phyloP scores from a whole-genome alignment of 1,139 yeast genomes.

The Taphrina wiesneri region DNA sequence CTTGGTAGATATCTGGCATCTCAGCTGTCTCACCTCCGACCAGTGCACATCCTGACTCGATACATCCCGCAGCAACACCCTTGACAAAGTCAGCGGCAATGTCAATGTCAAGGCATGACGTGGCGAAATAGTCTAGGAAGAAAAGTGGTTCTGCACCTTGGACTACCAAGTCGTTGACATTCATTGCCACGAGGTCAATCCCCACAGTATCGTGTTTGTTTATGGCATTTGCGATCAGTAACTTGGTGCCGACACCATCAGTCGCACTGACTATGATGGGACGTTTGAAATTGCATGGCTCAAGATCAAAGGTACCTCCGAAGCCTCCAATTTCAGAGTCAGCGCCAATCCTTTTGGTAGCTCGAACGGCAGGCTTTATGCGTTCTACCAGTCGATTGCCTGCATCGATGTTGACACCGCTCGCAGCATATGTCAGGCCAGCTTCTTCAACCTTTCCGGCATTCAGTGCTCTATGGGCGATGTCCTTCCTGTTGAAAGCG shows the following conservation, averaged over 20 bases:
- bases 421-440: conserved; percentile 80
- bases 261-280: conserved; percentile 94
- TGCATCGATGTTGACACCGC: conserved; percentile 96
- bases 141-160: conserved; percentile 98
- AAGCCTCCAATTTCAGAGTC: conserved; percentile 98
- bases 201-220: conserved; percentile 94
- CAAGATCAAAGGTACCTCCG: conserved; percentile 92
- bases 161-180: conserved; percentile 93
- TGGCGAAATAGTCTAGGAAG: conserved; percentile 94
- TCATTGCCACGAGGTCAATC: conserved; percentile 98
- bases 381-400: conserved; percentile 88
- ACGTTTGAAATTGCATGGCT: conserved; percentile 77
- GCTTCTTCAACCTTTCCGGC: conserved; percentile 42
- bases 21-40: conserved; percentile 99
- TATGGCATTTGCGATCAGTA: conserved; percentile 89
- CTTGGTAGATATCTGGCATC: conserved; percentile 98
- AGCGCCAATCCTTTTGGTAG: conserved; percentile 95
- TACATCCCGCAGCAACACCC: conserved; percentile 97
- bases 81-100: conserved; percentile 85
- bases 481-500: conserved; percentile 85
- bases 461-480: conserved; percentile 91
- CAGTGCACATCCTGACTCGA: conserved; percentile 91
- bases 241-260: conserved; percentile 98
- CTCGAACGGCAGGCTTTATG: conserved; percentile 85
- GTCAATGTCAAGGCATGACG: conserved; percentile 81